Base-by-base conservation (phyloP, 805 yeast genomes). In the Debaryomyces tyrocola region DNA sequence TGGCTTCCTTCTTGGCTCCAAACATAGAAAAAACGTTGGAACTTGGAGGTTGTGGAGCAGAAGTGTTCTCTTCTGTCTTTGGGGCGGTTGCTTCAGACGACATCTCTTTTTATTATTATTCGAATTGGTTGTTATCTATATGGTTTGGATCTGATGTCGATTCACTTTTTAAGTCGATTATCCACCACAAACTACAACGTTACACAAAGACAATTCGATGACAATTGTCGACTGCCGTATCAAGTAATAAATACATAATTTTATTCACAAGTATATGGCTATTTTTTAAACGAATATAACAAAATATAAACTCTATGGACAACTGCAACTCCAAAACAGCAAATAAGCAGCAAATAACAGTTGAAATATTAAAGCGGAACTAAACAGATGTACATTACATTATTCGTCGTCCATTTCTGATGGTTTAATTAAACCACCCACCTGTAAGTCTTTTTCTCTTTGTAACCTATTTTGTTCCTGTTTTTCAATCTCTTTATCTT, bases 351-450 rank as follows among this genome's bases (percentile, higher is more conserved):
- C 18, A 17, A 17, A 17, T 17, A 2, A 17, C 18, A 17, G 18
- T 17, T 17, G 18, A 17, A 17, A 17, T 17, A 17, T 2, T 17
- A 31, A 31, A 31, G 17, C 11, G 34, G 34, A 31, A 14, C 17
- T n/a, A 31, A n/a, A 14, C 4, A 14, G 17, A 14, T 31, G 6
- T 17, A 17, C 18, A 35, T n/a, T 10, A 20, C 6, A 20, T 28
- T 44, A 44, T 41, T 78, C 83, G 60, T 91, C 97, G 55, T 87
- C 96, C 81, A 92, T 79, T 58, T 92, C 99, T 18, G 95, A 83
- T 27, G 99, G 99, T 67, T 90, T 92, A 62, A 94, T 74, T 64
- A 92, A 77, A 41, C 99, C 99, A 58, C 98, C 97, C 55, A 92
- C 87, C 69, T 81, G 83, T 55, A 86, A 74, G 43, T 96, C 97